Evolutionary conservation across 2,329 filamentous ascomycete species (phyloP), one percentile per base, ranked within the genome.

Genomic region (Penicillium psychrosexuale): DNA sequence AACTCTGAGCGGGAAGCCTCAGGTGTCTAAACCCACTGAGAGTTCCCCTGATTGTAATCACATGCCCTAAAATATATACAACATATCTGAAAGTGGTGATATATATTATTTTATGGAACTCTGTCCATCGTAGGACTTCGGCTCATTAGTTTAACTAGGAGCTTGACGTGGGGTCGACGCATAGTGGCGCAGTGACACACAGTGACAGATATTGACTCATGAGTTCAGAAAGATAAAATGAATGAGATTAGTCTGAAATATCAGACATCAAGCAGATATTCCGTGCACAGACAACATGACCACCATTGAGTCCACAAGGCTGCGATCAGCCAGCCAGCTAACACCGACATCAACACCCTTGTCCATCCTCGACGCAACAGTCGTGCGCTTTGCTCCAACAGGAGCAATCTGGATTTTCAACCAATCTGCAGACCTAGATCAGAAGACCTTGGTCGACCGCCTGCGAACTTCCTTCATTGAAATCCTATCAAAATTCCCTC

Each of bases 281-380:
- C 38, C 5, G 1, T 17, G 3, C 1, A 43, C 1, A 7, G 12
- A 15, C 5, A 50, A 19, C 1, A 54, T 54, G 51, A 17, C 46
- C 8, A 49, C 31, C 12, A 38, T 55, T 13, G 47, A 55, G 6
- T 55, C 47, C 4, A 33, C 27, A 12, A 51, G 52, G 28, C 19
- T 55, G 19, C 39, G 15, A 34, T 40, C 52, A 17, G 28, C 40
- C 19, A 28, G 51, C 17, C 38, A 30, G 8, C n/a, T 17, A 11
- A 6, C 27, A 17, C 47, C 51, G 2, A 43, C 50, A 24, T 39
- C 51, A 30, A 52, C 44, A 15, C 51, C 55, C 6, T 22, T 59
- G 4, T 59, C 55, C 8, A 58, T 59, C 22, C 51, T 58, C 15
- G 55, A 59, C 27, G 47, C 57, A 11, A 58, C 57, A 2, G 57